Percentiles rank a stretch among this genome's conserved stretches.
Evolutionary conservation across 305 asterid genomes (phyloP).

Genomic region (Solanum chacoense): DNA sequence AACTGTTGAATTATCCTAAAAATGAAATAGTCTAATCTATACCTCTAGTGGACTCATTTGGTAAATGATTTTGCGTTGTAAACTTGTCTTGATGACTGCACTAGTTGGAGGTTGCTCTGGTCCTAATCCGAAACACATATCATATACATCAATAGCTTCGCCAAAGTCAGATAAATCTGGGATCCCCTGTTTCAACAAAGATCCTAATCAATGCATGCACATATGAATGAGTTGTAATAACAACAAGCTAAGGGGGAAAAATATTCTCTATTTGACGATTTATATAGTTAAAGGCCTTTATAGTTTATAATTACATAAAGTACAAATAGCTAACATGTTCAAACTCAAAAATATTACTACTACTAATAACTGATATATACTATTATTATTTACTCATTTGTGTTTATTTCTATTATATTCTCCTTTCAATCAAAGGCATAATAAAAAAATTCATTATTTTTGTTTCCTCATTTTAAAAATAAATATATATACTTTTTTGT

Average conservation of each 20-base stretch:
- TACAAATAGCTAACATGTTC: not conserved
- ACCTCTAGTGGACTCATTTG: slow-evolving; percentile 49
- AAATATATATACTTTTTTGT: not conserved
- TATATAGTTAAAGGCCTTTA: not conserved
- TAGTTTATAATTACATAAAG: not conserved
- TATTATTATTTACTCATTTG: not conserved
- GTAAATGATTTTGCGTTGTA: slow-evolving; percentile 35
- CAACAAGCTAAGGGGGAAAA: not conserved
- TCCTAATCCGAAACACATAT: slow-evolving; percentile 36
- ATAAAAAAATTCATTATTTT: not conserved
- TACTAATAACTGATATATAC: not conserved
- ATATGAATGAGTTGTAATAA: not conserved
- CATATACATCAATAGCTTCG: slow-evolving; percentile 24
- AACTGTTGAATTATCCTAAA: not conserved
- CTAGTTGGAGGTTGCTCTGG: slow-evolving; percentile 37
- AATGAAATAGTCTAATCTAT: not conserved
- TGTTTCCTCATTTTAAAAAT: not conserved
- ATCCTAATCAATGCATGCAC: not conserved
- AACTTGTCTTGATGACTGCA: slow-evolving; percentile 18
- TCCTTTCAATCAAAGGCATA: not conserved
- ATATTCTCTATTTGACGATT: not conserved
- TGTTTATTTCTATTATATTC: not conserved
- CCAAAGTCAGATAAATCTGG: slow-evolving; percentile 46
- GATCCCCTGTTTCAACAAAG: slow-evolving; percentile 27
- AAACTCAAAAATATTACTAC: not conserved